Evolutionary conservation across 768 basidiomycete genomes (phyloP).

Genomic region (Lyophyllum shimeji): DNA sequence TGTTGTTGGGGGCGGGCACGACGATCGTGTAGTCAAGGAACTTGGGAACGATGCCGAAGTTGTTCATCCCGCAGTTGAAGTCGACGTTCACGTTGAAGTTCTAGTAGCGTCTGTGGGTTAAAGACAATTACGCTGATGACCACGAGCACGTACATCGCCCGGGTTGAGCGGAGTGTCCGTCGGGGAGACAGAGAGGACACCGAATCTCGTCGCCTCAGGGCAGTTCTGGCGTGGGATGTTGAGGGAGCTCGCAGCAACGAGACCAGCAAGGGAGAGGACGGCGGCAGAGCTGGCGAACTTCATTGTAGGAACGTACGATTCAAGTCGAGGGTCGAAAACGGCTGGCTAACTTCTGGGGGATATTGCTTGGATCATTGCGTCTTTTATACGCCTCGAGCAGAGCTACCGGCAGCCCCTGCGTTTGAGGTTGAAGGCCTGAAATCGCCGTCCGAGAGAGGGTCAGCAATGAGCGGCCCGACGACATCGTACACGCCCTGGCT

Average conservation of each 20-base stretch:
- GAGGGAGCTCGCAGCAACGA: conserved; percentile 4
- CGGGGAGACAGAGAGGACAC: conserved; percentile 6
- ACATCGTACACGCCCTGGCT: too few species aligned
- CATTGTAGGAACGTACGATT: neutral
- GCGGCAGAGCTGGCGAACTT: conserved; percentile 11
- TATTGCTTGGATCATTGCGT: neutral
- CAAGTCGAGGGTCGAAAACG: neutral
- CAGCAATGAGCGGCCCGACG: too few species aligned
- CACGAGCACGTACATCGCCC: conserved; percentile 12
- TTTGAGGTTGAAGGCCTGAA: too few species aligned
- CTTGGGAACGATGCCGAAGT: conserved; percentile 8
- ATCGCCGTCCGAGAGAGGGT: too few species aligned
- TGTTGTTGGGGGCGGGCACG: conserved; percentile 4
- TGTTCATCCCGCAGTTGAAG: conserved; percentile 5
- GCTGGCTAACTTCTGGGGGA: neutral
- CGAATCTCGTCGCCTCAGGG: conserved; percentile 12
- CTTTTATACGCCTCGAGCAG: too few species aligned
- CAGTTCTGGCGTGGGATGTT: conserved; percentile 4
- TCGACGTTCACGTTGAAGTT: conserved; percentile 5
- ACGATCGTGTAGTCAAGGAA: conserved; percentile 13
- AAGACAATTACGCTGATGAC: neutral
- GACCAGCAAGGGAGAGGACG: conserved; percentile 11
- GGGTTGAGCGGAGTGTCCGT: conserved; percentile 4
- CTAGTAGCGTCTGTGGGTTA: neutral
- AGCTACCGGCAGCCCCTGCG: too few species aligned